Conservation (phyloP, 164 flowering plant genomes). For the Aristolochia californica region DNA sequence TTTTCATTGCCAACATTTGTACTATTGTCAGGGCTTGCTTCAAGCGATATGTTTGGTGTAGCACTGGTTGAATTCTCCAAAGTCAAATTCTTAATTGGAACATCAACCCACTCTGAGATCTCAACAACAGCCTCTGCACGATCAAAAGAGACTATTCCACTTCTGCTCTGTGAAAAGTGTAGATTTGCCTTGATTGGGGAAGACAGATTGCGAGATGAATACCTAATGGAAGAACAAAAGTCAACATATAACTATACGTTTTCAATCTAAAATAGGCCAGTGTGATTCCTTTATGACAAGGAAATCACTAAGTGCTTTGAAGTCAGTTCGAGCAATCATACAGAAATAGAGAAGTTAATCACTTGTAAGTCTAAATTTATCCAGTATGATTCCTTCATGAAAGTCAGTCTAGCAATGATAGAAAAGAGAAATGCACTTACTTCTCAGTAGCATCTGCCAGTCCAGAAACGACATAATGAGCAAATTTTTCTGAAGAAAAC, state of each 20-base stretch:
- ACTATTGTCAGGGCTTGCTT: slow-evolving; percentile 29
- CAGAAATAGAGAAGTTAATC: not conserved
- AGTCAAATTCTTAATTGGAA: slow-evolving; percentile 69
- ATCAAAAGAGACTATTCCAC: slow-evolving; percentile 79
- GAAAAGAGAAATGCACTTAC: slow-evolving; percentile 35
- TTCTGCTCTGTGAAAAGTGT: slow-evolving; percentile 90
- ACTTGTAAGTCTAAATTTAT: not conserved
- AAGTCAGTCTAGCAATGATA: not conserved
- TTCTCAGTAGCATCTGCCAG: slow-evolving; percentile 70
- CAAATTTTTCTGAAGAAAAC: slow-evolving; percentile 48
- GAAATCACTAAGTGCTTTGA: not conserved
- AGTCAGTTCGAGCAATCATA: not conserved
- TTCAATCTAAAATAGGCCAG: not conserved
- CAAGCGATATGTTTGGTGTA: slow-evolving; percentile 39
- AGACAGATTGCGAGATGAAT: slow-evolving; percentile 77
- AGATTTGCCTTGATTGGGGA: slow-evolving; percentile 88
- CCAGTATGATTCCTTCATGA: not conserved
- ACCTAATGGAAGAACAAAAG: slow-evolving; percentile 31
- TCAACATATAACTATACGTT: not conserved
- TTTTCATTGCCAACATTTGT: slow-evolving; percentile 38
- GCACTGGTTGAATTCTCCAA: slow-evolving; percentile 51
- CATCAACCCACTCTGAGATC: slow-evolving; percentile 93
- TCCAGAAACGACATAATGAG: slow-evolving; percentile 72
- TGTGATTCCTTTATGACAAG: not conserved
- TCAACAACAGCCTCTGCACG: slow-evolving; percentile 90